phyloP scores from a whole-genome alignment of 2,329 filamentous ascomycete species.

The Aspergillus latus region DNA sequence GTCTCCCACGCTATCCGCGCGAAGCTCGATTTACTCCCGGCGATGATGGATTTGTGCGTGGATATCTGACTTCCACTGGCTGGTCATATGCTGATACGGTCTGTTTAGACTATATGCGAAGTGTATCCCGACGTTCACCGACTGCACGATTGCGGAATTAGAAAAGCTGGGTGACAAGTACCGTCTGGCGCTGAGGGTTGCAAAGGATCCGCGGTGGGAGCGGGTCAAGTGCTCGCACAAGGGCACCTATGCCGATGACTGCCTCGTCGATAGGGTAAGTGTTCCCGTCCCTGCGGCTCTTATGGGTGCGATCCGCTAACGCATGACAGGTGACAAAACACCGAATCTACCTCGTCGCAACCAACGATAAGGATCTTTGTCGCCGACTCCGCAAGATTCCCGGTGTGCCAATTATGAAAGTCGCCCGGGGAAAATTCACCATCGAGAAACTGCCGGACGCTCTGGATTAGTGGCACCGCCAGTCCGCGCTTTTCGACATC shows the following conservation, averaged over 20 bases:
- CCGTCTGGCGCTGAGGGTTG: slow-evolving; percentile 78
- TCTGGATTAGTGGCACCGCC: slow-evolving; percentile 53
- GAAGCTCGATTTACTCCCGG: slow-evolving; percentile 82
- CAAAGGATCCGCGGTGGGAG: slow-evolving; percentile 85
- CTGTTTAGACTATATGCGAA: slow-evolving; percentile 75
- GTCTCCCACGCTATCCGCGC: slow-evolving; percentile 85
- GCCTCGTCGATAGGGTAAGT: slow-evolving; percentile 67
- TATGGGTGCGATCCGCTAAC: slow-evolving; percentile 1
- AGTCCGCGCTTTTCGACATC: not conserved
- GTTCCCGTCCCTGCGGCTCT: not conserved
- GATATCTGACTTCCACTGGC: not conserved
- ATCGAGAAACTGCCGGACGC: slow-evolving; percentile 89
- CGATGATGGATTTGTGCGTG: slow-evolving; percentile 74
- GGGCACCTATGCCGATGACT: slow-evolving; percentile 84
- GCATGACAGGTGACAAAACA: slow-evolving; percentile 55
- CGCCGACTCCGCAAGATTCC: slow-evolving; percentile 79
- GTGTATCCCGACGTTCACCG: slow-evolving; percentile 82
- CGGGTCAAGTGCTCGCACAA: slow-evolving; percentile 86
- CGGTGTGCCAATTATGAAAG: slow-evolving; percentile 69
- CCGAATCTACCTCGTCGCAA: slow-evolving; percentile 76
- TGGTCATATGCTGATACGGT: slow-evolving; percentile 6
- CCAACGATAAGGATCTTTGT: slow-evolving; percentile 71
- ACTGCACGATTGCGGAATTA: slow-evolving; percentile 78
- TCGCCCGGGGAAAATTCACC: slow-evolving; percentile 85
- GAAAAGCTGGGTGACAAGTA: slow-evolving; percentile 91